Evolutionary conservation across 768 basidiomycete species (phyloP), one percentile per base, ranked within the genome.

Genomic region (Boletus rex-veris): DNA sequence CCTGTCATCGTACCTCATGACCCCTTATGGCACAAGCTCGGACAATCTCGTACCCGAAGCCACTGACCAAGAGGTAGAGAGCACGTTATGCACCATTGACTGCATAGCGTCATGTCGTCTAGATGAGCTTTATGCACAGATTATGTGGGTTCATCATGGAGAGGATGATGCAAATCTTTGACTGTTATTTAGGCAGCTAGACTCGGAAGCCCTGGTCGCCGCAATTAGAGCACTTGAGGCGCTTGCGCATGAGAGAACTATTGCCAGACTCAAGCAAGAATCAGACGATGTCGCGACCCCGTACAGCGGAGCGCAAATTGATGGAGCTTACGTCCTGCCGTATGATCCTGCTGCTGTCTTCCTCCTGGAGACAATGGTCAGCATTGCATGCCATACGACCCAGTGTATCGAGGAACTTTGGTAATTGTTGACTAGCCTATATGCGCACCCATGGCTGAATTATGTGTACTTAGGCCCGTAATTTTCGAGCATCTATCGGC

Each of bases 311-410:
- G 63, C 72, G 3, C 64, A 75, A 18, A 73, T 73, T 64, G 80
- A 80, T 28, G 75, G 68, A 6, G 64, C 72, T 3, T 80, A 76
- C 49, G 80, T 86, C 47, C 73, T 96, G 9, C 84, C 95, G 10
- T 99, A 98, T 62, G 97, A 99, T 67, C 93, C 97, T 11, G 91
- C 93, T 4, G 91, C 94, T 8, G 86, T 97, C 1, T 96, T 98
- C 73, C 83, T 98, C 36, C 72, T 98, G 56, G 97, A 99, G 71
- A 90, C 84, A 46, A 96, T 98, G 88, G 85, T 92, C 59, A 96
- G 92, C 69, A 84, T 98, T 38, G 80, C 88, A 2, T 85, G 81
- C 58, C 84, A 91, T 54, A 82, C 87, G 2, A 80, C 86, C 8
- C 80, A 85, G 55, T 80, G 86, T 60, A 86, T 98, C 26, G 87